Evolutionary conservation across 139 green algal genomes (phyloP).

Genomic region (Chlorella sorokiniana): DNA sequence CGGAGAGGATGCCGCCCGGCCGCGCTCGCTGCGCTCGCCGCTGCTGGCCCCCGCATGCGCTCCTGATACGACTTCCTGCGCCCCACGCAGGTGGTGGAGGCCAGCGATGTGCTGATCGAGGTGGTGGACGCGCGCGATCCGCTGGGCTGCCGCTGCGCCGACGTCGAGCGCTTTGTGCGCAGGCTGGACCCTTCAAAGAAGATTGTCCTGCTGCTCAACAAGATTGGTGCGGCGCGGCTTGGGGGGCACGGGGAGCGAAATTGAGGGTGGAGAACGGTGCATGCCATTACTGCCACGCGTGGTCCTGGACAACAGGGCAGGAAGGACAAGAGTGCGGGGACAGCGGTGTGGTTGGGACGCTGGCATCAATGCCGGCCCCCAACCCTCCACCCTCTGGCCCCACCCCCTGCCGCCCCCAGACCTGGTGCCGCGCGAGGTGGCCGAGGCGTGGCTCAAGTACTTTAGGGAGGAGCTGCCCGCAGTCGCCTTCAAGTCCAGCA

Average conservation of each 20-base stretch:
- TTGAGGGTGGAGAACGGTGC: no score
- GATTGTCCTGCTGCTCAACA: slow-evolving; percentile 98
- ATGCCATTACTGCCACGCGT: no score
- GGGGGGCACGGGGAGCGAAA: no score
- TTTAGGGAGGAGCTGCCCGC: slow-evolving; percentile 93
- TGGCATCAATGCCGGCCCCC: no score
- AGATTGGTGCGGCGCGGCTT: slow-evolving; percentile 79
- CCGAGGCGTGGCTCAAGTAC: slow-evolving; percentile 92
- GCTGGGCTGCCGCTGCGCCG: slow-evolving; percentile 83
- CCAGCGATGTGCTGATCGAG: slow-evolving; percentile 92
- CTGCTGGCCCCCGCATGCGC: not conserved
- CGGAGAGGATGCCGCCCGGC: no score
- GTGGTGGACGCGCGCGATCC: slow-evolving; percentile 97
- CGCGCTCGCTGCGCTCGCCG: no score
- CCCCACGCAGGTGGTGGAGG: slow-evolving; percentile 63
- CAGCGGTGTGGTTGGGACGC: no score
- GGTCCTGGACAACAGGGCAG: no score
- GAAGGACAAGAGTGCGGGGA: no score
- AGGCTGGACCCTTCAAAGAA: slow-evolving; percentile 81
- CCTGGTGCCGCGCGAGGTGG: slow-evolving; percentile 88
- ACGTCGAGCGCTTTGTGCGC: slow-evolving; percentile 93
- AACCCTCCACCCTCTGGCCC: not conserved
- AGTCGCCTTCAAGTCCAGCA: slow-evolving; percentile 97
- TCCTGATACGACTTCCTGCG: no score
- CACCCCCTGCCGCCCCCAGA: slow-evolving; percentile 55